Evolutionary conservation across 306 rosid genomes (phyloP).

Genomic region (Amphicarpaea edgeworthii): DNA sequence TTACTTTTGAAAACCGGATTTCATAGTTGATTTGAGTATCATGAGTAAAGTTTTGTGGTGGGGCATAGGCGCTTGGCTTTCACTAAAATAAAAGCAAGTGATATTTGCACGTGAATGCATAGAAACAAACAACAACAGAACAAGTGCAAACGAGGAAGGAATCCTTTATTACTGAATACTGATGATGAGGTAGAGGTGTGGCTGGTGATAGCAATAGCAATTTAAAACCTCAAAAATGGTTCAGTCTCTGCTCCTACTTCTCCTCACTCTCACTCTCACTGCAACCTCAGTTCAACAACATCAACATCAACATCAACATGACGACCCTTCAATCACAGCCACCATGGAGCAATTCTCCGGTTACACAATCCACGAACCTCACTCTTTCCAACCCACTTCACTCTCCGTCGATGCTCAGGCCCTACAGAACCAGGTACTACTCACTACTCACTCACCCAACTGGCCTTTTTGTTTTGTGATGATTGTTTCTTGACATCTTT

Average conservation of each 20-base stretch:
- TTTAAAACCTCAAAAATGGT: slow-evolving; percentile 43
- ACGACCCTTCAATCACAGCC: slow-evolving; percentile 69
- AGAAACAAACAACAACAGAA: neutral
- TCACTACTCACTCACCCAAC: neutral
- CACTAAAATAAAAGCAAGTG: neutral
- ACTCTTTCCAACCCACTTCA: slow-evolving; percentile 50
- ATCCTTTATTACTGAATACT: neutral
- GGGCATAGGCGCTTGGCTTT: neutral
- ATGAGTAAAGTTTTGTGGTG: neutral
- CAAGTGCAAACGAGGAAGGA: slow-evolving; percentile 17
- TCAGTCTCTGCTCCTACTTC: slow-evolving; percentile 21
- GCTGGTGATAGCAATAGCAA: neutral
- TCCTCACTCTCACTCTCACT: slow-evolving; percentile 42
- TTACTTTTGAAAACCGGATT: neutral
- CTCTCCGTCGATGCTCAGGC: slow-evolving; percentile 67
- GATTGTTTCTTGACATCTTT: slow-evolving; percentile 37
- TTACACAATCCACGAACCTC: slow-evolving; percentile 70
- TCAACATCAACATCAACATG: no score
- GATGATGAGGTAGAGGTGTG: neutral
- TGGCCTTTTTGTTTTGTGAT: neutral
- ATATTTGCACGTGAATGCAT: slow-evolving; percentile 10
- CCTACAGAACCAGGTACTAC: slow-evolving; percentile 79
- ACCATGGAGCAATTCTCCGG: slow-evolving; percentile 95
- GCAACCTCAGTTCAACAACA: slow-evolving; percentile 53
- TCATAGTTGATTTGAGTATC: neutral